These are phyloP conservation scores for Pleurotus ostreatus DNA, from an alignment of 768 basidiomycete species.

Conservation along the genomic window DNA sequence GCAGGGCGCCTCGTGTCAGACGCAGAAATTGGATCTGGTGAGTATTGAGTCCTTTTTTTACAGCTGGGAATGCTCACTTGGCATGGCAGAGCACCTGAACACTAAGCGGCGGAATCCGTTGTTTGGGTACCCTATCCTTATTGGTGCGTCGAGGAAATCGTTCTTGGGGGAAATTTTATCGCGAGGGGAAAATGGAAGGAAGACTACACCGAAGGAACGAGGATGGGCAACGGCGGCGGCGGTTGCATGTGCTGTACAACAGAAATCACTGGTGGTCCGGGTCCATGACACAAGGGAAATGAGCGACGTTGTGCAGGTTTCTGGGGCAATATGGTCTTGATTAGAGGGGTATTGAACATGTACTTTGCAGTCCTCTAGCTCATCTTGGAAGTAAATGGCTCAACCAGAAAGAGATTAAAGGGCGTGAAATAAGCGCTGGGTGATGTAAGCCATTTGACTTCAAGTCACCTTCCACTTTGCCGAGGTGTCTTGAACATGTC, in stretches of 20 bases:
- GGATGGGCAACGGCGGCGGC: slow-evolving; percentile 77
- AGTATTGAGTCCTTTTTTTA: slow-evolving; percentile 8
- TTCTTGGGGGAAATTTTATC: slow-evolving; percentile 71
- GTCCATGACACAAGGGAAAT: slow-evolving; percentile 80
- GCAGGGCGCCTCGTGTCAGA: slow-evolving; percentile 44
- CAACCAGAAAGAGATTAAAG: too few species aligned
- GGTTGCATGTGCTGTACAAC: slow-evolving; percentile 70
- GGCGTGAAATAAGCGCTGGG: too few species aligned
- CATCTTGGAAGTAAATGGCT: too few species aligned
- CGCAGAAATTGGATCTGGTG: slow-evolving; percentile 24
- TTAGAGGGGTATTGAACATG: too few species aligned
- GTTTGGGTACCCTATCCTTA: slow-evolving; percentile 58
- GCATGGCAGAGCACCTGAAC: slow-evolving; percentile 7
- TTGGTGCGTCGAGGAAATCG: slow-evolving; percentile 82
- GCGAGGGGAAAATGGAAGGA: slow-evolving; percentile 42
- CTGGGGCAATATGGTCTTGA: slow-evolving; percentile 51
- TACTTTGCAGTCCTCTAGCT: too few species aligned
- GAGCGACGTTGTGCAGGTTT: slow-evolving; percentile 67
- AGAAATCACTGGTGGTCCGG: slow-evolving; percentile 67
- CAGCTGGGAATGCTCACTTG: neutral
- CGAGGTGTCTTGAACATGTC: slow-evolving; percentile 28
- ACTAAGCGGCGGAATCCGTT: slow-evolving; percentile 40
- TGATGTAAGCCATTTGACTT: too few species aligned
- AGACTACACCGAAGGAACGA: slow-evolving; percentile 63
- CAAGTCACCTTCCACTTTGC: too few species aligned